phyloP scores from a whole-genome alignment of 1,284 basidiomycete species.

The Puccinia triticina region DNA sequence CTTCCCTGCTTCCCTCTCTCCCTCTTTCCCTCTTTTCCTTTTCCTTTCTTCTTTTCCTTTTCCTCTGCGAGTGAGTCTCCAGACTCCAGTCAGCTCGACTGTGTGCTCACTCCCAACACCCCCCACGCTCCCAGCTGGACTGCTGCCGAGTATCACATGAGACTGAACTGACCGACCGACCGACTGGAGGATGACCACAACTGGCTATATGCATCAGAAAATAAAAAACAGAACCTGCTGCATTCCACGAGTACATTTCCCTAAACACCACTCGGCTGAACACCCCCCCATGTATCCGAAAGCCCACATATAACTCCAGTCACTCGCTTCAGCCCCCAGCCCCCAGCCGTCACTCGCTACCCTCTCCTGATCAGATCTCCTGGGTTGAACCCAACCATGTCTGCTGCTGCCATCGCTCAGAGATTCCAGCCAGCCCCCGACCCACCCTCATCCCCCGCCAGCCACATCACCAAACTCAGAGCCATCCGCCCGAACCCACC shows the following conservation, averaged over 20 bases:
- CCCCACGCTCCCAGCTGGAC: background rate
- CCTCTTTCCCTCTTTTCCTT: background rate
- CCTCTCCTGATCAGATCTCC: background rate
- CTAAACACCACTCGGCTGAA: too few species aligned
- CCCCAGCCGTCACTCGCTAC: background rate
- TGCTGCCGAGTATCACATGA: too few species aligned
- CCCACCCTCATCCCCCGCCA: background rate
- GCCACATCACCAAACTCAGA: background rate
- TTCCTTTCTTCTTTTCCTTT: background rate
- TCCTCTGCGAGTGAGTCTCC: background rate
- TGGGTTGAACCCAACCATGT: conserved; percentile 9
- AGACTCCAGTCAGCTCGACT: background rate
- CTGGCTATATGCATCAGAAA: too few species aligned
- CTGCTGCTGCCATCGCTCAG: background rate
- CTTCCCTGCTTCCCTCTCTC: background rate
- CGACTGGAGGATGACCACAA: too few species aligned
- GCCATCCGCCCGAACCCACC: background rate
- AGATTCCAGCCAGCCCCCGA: background rate
- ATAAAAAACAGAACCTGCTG: too few species aligned
- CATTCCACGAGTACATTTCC: too few species aligned
- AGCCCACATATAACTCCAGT: background rate
- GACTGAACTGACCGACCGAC: too few species aligned
- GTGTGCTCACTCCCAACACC: too few species aligned
- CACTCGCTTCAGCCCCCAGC: background rate
- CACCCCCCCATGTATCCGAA: background rate